Evolutionary conservation across 768 basidiomycete genomes (phyloP).

Genomic region (Fomitopsis serialis): DNA sequence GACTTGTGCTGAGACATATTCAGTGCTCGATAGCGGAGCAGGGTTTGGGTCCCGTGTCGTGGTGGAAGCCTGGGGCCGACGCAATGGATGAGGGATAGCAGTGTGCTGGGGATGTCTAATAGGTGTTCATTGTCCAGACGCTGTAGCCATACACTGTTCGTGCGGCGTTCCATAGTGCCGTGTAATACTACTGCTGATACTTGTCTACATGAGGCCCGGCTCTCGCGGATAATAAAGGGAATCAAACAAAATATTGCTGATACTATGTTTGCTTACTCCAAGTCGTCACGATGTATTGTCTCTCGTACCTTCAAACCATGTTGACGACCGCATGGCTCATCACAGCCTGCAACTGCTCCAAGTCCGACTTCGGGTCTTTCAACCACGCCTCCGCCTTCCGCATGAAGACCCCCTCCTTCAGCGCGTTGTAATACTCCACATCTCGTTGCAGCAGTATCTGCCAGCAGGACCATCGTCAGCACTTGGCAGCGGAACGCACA

Average conservation of each 20-base stretch:
- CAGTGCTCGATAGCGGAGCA: constrained; percentile 83
- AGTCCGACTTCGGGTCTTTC: neutral
- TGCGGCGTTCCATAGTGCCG: too few species aligned
- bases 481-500: too few species aligned
- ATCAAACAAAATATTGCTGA: too few species aligned
- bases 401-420: neutral
- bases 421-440: neutral
- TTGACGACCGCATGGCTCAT: neutral
- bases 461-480: too few species aligned
- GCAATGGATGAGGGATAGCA: constrained; percentile 33
- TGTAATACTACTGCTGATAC: too few species aligned
- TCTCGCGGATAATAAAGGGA: too few species aligned
- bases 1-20: neutral
- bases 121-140: too few species aligned
- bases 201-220: too few species aligned
- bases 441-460: neutral
- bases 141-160: too few species aligned
- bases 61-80: constrained; percentile 60
- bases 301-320: neutral
- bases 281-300: too few species aligned
- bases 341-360: neutral
- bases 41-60: constrained; percentile 68
- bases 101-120: neutral
- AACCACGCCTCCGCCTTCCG: neutral
- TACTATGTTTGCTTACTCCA: too few species aligned